Percentiles rank a stretch among this genome's conserved stretches.
Conservation (phyloP, 208 protist species). For the Trypanosomatidae sp. region DNA sequence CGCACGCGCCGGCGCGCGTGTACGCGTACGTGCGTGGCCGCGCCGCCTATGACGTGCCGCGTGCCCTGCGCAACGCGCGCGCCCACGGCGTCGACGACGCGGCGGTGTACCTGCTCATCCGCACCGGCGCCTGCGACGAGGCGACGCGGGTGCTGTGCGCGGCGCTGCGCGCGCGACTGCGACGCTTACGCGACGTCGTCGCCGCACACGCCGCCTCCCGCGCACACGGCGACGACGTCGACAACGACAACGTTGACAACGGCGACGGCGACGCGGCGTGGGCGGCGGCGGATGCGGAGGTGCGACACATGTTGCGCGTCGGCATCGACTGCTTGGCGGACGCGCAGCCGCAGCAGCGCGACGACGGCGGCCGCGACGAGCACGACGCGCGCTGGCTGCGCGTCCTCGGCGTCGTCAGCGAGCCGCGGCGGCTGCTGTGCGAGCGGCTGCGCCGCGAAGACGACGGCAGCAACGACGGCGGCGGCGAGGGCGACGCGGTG, state of each 20-base stretch:
- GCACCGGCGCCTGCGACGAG: conserved; percentile 35
- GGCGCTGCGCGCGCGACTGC: conserved; percentile 7
- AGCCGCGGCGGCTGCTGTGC: too few species aligned
- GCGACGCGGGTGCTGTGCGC: conserved; percentile 29
- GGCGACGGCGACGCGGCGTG: neutral
- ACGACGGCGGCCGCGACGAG: neutral
- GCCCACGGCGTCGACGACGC: conserved; percentile 43
- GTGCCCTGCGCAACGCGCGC: conserved; percentile 26
- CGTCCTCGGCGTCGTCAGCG: neutral
- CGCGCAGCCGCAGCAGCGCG: too few species aligned
- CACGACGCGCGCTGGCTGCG: too few species aligned
- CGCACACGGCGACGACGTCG: neutral
- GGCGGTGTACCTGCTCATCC: conserved; percentile 46
- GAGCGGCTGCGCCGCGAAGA: too few species aligned
- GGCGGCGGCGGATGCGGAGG: neutral
- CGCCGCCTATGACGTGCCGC: conserved; percentile 48
- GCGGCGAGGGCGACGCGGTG: conserved; percentile 21
- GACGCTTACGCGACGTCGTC: conserved; percentile 8
- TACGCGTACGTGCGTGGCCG: conserved; percentile 33
- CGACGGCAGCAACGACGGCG: too few species aligned
- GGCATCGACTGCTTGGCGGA: neutral
- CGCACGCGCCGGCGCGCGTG: conserved; percentile 33
- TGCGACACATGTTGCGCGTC: conserved; percentile 2
- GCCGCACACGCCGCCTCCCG: neutral
- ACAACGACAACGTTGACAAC: neutral